Evolutionary conservation across 106 monocot species (phyloP), one percentile per base, ranked within the genome.

Genomic region (Apostasia shenzhenica): DNA sequence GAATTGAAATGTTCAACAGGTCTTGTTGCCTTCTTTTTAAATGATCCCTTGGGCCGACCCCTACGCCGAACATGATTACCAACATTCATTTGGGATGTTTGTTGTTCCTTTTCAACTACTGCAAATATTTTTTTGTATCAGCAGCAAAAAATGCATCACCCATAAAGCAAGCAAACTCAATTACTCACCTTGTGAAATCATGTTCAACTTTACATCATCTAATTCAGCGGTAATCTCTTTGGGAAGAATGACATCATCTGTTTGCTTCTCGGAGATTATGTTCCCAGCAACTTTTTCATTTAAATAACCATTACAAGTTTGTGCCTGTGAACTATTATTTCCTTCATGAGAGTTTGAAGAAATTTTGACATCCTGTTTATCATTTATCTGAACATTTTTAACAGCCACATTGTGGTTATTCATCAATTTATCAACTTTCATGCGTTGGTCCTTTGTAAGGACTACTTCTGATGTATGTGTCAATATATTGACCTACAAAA

Each of bases 401-500:
- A 57, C 47, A 75, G 72, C 75, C 50, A 73, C 47, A 45, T 8
- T 7, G 6, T 78, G 57, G 13, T 59, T 61, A 60, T 71, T 57
- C 61, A 61, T 80, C 70, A 81, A 48, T 40, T 74, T 71, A 14
- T 70, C 55, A 38, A 84, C 58, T 57, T 56, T 67, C 7, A 40
- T 9, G 48, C 77, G 74, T 62, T 80, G 62, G 1, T 56, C 4
- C 45, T 14, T 11, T 10, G 54, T 2, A 52, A 74, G 45, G 8
- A n/a, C 43, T 8, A 81, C 63, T 58, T 77, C 80, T 5, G 70
- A 53, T 38, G 74, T 81, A 43, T 84, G 84, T 55, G 77, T 81
- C 50, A 84, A 46, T 9, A 84, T 61, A 56, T 84, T 80, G n/a
- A 84, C 80, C 80, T 78, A 67, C 52, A 60, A 14, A 57, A 65